Evolutionary conservation across 1,284 basidiomycete genomes (phyloP).

Genomic region (Marasmius fiardii): DNA sequence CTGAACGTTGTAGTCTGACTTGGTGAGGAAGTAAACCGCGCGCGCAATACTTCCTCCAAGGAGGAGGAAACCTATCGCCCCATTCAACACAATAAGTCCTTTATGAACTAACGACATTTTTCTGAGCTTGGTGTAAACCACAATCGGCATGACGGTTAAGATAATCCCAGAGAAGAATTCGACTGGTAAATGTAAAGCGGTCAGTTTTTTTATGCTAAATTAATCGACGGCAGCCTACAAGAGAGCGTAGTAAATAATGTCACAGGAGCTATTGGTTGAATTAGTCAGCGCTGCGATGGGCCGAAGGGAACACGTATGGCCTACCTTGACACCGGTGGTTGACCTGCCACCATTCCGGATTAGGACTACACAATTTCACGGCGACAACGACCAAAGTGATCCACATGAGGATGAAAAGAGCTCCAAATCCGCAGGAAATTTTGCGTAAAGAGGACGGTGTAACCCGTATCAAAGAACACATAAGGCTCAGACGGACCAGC

Average conservation of each 20-base stretch:
- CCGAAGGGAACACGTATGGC: neutral
- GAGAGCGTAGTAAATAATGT: neutral
- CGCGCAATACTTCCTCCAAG: constrained; percentile 8
- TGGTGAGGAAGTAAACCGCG: constrained; percentile 5
- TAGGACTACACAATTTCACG: constrained; percentile 4
- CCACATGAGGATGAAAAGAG: constrained; percentile 7
- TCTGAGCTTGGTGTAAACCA: neutral
- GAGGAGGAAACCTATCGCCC: neutral
- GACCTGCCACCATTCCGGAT: constrained; percentile 6
- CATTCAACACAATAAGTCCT: neutral
- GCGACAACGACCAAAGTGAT: constrained; percentile 3
- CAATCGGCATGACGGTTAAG: neutral
- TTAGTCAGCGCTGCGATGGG: too few species aligned
- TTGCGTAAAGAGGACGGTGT: constrained; percentile 3
- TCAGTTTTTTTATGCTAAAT: neutral
- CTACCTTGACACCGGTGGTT: constrained; percentile 10
- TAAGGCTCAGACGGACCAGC: constrained; percentile 7
- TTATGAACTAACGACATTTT: neutral
- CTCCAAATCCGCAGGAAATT: constrained; percentile 3
- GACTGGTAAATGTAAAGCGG: neutral
- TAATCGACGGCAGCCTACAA: neutral
- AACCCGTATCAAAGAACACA: constrained; percentile 9
- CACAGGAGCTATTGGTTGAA: neutral
- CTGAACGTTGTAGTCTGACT: neutral
- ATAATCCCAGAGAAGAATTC: constrained; percentile 6